Percentiles rank a stretch among this genome's conserved stretches.
phyloP scores from a whole-genome alignment of 768 basidiomycete species.

The Chiua virens region DNA sequence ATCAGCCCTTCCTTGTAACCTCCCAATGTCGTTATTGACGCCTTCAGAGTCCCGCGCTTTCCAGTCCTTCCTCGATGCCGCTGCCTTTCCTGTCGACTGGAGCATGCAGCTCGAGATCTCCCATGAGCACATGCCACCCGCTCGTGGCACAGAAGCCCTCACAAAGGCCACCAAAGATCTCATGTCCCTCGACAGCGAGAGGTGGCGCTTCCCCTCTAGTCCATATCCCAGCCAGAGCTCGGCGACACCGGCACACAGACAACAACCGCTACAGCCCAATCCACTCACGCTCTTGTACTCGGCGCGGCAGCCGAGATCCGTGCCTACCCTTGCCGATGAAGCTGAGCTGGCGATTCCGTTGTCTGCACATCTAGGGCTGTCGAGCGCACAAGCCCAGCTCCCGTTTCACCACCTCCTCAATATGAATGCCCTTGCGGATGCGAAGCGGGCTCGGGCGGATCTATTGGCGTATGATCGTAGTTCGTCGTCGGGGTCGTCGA shows the following conservation, averaged over 20 bases:
- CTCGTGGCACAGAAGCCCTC: constrained; percentile 62
- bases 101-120: constrained; percentile 35
- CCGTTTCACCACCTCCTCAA: constrained; percentile 17
- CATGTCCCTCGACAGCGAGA: constrained; percentile 62
- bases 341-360: constrained; percentile 2
- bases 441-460: constrained; percentile 9
- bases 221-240: constrained; percentile 9
- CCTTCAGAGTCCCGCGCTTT: constrained; percentile 66
- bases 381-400: constrained; percentile 13
- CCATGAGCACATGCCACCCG: constrained; percentile 48
- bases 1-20: background rate
- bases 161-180: constrained; percentile 82
- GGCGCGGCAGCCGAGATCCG: constrained; percentile 15
- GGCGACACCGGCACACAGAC: constrained; percentile 9
- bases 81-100: constrained; percentile 48
- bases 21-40: constrained; percentile 59
- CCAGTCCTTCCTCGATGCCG: constrained; percentile 65
- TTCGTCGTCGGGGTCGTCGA: constrained; percentile 30
- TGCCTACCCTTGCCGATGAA: constrained; percentile 7
- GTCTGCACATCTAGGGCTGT: constrained; percentile 4
- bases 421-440: constrained; percentile 4
- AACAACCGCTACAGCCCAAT: constrained; percentile 19
- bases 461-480: constrained; percentile 11
- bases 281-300: constrained; percentile 18
- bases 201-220: constrained; percentile 35